Base-by-base conservation (phyloP, 257 asterid species). In the Solanum sparsipilum region DNA sequence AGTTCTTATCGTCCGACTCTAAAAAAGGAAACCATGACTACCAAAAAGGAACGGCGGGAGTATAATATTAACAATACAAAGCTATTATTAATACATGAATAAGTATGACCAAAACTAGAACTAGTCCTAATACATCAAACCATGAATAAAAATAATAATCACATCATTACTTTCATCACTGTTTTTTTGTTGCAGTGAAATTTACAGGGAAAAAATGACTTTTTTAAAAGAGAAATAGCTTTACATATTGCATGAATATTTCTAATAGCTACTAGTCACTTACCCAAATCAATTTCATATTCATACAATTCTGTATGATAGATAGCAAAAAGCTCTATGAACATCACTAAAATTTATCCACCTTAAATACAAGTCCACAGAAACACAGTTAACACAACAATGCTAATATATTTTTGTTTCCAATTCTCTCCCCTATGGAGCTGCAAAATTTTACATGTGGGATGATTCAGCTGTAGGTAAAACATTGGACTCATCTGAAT, bases 401-500 rank as follows among this genome's bases (percentile, higher is more conserved):
- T 3, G 36, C 38, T 27, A 29, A 16, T 46, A 46, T 44, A 44
- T 27, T 44, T 15, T 46, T 27, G 67, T 44, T 81, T 27, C 85
- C 27, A 5, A 15, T 27, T 46, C 41, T 29, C 85, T 48, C 41
- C 68, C 68, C 85, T 81, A 16, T 41, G 25, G 12, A 78, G 38
- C 13, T 79, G 84, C 85, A 79, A 44, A 79, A 44, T 8, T 81
- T 44, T 46, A 81, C 39, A 81, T 36, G 27, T 27, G 18, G 85
- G 67, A 79, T 44, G 85, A 44, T 81, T 81, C 85, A 27, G 68
- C 27, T 44, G 60, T 41, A n/a, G 84, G 63, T 78, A 78, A 25
- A 78, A 41, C 41, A 46, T 27, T 29, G 38, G 67, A 85, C 84
- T 90, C 90, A 92, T 90, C 98, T 93, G 89, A 94, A 96, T 36